Evolutionary conservation across 176 grass and related monocot genomes (phyloP).

Genomic region (Leersia perrieri): DNA sequence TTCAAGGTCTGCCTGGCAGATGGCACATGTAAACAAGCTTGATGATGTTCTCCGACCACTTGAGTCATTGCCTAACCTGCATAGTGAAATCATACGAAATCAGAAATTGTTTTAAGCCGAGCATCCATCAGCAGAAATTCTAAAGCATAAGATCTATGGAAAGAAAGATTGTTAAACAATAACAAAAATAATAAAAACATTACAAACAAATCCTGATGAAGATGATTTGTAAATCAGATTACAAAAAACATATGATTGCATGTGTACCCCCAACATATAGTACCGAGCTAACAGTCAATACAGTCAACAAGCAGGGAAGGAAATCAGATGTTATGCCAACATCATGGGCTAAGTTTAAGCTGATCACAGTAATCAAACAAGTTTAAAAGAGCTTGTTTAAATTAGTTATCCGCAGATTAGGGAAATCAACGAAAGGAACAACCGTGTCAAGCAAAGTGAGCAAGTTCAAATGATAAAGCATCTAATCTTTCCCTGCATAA

Average conservation of each 20-base stretch:
- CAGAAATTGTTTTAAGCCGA: background rate
- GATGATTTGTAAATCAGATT: background rate
- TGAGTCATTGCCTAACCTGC: constrained; percentile 67
- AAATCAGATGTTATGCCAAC: background rate
- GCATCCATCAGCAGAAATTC: background rate
- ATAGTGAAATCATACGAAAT: constrained; percentile 15
- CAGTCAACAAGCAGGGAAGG: background rate
- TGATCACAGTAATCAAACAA: background rate
- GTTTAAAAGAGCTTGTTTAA: background rate
- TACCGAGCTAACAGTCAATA: background rate
- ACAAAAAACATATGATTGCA: background rate
- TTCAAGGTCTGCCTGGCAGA: constrained; percentile 85
- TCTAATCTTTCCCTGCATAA: background rate
- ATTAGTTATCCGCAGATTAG: background rate
- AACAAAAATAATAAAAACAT: background rate
- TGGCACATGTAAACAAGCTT: constrained; percentile 77
- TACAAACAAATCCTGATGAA: background rate
- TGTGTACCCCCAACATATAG: background rate
- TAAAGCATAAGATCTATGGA: background rate
- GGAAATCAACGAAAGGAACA: background rate
- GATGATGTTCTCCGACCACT: constrained; percentile 44
- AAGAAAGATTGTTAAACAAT: background rate
- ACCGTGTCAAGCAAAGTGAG: background rate
- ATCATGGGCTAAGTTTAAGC: background rate
- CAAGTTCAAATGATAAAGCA: background rate